These are phyloP conservation scores for Cercophora newfieldiana DNA, from an alignment of 495 filamentous ascomycete species.

Conservation along the genomic window DNA sequence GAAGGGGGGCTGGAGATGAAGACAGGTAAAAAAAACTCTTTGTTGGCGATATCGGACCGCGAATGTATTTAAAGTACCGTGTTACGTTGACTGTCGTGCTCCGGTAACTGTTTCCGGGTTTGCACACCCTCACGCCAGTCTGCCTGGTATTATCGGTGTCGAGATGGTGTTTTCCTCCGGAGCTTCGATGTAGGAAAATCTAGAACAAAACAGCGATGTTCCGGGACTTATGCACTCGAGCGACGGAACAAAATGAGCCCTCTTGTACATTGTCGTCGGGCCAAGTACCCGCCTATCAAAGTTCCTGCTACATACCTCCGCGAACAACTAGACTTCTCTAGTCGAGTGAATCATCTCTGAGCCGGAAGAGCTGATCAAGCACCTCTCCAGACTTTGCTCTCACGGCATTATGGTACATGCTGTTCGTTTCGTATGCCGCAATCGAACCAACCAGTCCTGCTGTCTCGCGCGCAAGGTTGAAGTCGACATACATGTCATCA, in stretches of 20 bases:
- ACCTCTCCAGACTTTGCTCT: conserved; percentile 72
- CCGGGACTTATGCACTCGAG: no score
- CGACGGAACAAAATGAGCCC: no score
- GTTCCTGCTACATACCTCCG: no score
- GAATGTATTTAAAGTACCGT: not conserved
- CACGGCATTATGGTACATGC: conserved; percentile 82
- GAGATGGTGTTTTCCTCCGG: no score
- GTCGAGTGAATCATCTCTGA: conserved; percentile 74
- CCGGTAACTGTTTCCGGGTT: no score
- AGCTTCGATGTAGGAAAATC: no score
- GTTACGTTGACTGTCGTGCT: no score
- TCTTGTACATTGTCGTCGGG: no score
- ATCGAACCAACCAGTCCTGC: conserved; percentile 72
- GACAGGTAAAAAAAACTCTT: not conserved
- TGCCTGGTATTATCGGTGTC: no score
- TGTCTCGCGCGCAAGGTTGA: conserved; percentile 68
- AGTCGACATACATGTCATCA: conserved; percentile 95
- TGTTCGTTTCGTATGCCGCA: conserved; percentile 82
- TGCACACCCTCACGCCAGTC: no score
- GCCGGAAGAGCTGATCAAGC: conserved; percentile 64
- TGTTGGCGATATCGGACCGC: not conserved
- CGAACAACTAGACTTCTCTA: conserved; percentile 33
- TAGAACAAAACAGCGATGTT: no score
- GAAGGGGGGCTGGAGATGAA: not conserved
- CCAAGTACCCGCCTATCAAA: no score